These are phyloP conservation scores for Neocucurbitaria cava DNA, from an alignment of 2,329 filamentous ascomycete species.

Conservation along the genomic window DNA sequence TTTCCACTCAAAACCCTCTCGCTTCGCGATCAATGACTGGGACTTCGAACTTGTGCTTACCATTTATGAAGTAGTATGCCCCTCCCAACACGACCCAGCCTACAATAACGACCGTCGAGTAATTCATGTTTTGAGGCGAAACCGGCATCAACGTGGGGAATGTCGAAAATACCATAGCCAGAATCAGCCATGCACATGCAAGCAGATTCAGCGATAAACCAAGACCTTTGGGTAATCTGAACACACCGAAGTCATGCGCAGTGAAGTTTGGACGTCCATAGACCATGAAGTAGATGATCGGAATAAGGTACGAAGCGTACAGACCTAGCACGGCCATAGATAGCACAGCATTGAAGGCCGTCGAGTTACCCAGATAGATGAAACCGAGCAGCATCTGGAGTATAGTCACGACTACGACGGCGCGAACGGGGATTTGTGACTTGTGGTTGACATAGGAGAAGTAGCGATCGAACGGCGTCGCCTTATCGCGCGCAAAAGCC, in stretches of 20 bases:
- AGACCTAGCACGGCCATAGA: constrained; percentile 54
- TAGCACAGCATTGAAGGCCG: constrained; percentile 53
- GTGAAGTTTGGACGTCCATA: constrained; percentile 42
- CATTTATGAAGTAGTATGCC: constrained; percentile 42
- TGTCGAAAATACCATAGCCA: constrained; percentile 56
- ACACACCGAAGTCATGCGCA: constrained; percentile 16
- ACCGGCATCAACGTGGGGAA: constrained; percentile 54
- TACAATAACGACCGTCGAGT: constrained; percentile 53
- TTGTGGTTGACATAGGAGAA: constrained; percentile 45
- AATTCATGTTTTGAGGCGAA: constrained; percentile 56
- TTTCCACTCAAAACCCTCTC: constrained; percentile 15
- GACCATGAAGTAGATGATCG: constrained; percentile 49
- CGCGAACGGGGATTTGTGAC: constrained; percentile 45
- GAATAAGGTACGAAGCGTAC: constrained; percentile 54
- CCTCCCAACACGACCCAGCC: constrained; percentile 50
- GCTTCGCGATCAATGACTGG: constrained; percentile 26
- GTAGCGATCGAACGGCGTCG: constrained; percentile 46
- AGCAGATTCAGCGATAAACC: constrained; percentile 52
- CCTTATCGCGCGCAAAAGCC: constrained; percentile 51
- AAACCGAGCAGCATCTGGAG: constrained; percentile 40
- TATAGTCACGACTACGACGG: constrained; percentile 38
- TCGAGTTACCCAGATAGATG: constrained; percentile 53
- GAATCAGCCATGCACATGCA: constrained; percentile 52
- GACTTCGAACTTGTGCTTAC: constrained; percentile 33
- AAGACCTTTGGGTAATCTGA: constrained; percentile 38